Base-by-base conservation (phyloP, 78 protist genomes). In the Emiliania huxleyi region DNA sequence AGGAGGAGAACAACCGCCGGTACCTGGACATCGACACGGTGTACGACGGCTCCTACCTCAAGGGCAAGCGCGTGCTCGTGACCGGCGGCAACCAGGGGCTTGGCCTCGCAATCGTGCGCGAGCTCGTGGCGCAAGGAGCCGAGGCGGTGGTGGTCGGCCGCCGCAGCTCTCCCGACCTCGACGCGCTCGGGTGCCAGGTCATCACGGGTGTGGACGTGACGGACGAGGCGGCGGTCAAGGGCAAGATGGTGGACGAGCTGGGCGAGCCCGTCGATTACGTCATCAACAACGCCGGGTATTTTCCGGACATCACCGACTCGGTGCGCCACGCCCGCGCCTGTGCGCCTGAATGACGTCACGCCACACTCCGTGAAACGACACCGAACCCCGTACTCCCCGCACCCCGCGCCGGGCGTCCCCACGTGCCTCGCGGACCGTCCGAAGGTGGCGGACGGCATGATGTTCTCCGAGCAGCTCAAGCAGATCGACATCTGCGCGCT, bases 211-310 rank as follows among this genome's bases (percentile, higher is more conserved):
- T 81, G 38, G 94, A 91, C 88, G 94, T 91, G 43, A 48, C 45
- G 21, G 35, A 52, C 55, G 69, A 35, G 29, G 81, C 46, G 56
- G 26, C 90, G 33, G 77, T 91, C 35, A 22, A 46, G 29, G n/a
- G n/a, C n/a, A 77, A 35, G 79, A 12, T 81, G 77, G 2, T 46
- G 38, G 35, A 19, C 77, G 81, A 46, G 88, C 0, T 77, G 22
- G 79, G 29, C 22, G 29, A 77, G 77, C 69, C 73, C 25, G 33
- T 91, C 45, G 94, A 91, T 90, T 38, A 81, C 55, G 42, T 91
- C 38, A 77, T 91, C 90, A 91, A 91, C 88, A 81, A 55, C 90
- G 94, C 94, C 23, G 94, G 94, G 43, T 91, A 91, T 43, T 91
- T n/a, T 75, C 11, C 55, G 93, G 38, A 18, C n/a, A n/a, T n/a